phyloP scores from a whole-genome alignment of 2,329 filamentous ascomycete species.

The Neonectria neomacrospora region DNA sequence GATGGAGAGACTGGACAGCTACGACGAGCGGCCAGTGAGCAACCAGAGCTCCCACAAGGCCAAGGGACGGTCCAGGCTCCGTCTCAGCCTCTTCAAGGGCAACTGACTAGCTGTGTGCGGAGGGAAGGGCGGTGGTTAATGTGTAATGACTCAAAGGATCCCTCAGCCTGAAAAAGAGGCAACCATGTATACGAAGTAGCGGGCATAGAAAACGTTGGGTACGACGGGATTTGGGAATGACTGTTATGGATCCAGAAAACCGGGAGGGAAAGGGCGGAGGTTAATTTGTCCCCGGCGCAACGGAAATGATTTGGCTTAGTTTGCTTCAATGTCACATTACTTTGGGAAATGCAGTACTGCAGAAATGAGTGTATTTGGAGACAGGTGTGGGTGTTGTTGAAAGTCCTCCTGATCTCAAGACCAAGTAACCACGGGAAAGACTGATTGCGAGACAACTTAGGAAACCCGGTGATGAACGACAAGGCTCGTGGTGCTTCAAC shows the following conservation, averaged over 20 bases:
- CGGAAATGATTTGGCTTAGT: background rate
- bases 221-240: slow-evolving; percentile 4
- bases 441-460: background rate
- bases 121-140: background rate
- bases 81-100: slow-evolving; percentile 26
- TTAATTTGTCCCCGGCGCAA: slow-evolving; percentile 6
- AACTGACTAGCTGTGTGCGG: slow-evolving; percentile 21
- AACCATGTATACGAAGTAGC: slow-evolving; percentile 13
- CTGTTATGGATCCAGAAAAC: background rate
- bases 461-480: background rate
- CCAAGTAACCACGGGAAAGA: slow-evolving; percentile 1
- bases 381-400: slow-evolving; percentile 10
- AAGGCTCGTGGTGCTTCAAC: background rate
- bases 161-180: background rate
- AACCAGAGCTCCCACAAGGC: slow-evolving; percentile 24
- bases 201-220: slow-evolving; percentile 9
- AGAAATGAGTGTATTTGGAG: slow-evolving; percentile 9
- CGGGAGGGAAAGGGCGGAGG: background rate
- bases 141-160: slow-evolving; percentile 20
- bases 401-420: background rate
- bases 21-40: slow-evolving; percentile 23
- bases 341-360: background rate
- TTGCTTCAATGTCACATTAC: background rate
- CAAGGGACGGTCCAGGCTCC: slow-evolving; percentile 21
- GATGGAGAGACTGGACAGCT: slow-evolving; percentile 26